phyloP scores from a whole-genome alignment of 164 flowering plant species.

The Dillenia turbinata region DNA sequence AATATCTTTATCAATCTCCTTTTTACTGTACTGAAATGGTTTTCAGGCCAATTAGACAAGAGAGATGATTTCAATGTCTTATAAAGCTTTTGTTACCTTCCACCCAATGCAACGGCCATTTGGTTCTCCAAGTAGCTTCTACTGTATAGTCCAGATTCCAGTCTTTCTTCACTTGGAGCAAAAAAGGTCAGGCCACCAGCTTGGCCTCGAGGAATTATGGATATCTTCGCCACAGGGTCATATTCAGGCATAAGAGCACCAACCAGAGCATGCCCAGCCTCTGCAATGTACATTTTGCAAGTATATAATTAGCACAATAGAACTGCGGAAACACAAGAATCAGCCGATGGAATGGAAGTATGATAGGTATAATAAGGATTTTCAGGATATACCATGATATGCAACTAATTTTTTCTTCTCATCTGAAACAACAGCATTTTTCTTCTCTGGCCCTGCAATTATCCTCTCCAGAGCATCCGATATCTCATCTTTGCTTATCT shows the following conservation, averaged over 20 bases:
- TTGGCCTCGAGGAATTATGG: constrained; percentile 98
- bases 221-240: constrained; percentile 94
- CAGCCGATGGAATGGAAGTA: neutral
- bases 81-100: constrained; percentile 47
- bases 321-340: neutral
- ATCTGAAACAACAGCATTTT: constrained; percentile 92
- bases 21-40: too few relatives aligned
- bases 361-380: neutral
- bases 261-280: constrained; percentile 97
- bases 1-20: too few relatives aligned
- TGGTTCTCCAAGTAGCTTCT: constrained; percentile 97
- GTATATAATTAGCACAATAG: neutral
- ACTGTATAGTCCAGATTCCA: constrained; percentile 95
- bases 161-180: constrained; percentile 96
- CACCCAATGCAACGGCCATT: constrained; percentile 99
- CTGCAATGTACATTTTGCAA: constrained; percentile 34
- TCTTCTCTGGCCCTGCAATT: constrained; percentile 99
- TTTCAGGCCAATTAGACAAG: too few relatives aligned
- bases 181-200: constrained; percentile 97
- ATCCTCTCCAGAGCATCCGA: constrained; percentile 92
- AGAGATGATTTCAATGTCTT: too few relatives aligned
- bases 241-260: constrained; percentile 98
- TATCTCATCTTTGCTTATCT: constrained; percentile 91
- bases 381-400: constrained; percentile 62
- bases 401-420: constrained; percentile 94